A percentile compares a stretch with the other conserved stretches of the same genome.
Conservation (phyloP, 1,284 basidiomycete genomes). For the Chondrostereum purpureum region DNA sequence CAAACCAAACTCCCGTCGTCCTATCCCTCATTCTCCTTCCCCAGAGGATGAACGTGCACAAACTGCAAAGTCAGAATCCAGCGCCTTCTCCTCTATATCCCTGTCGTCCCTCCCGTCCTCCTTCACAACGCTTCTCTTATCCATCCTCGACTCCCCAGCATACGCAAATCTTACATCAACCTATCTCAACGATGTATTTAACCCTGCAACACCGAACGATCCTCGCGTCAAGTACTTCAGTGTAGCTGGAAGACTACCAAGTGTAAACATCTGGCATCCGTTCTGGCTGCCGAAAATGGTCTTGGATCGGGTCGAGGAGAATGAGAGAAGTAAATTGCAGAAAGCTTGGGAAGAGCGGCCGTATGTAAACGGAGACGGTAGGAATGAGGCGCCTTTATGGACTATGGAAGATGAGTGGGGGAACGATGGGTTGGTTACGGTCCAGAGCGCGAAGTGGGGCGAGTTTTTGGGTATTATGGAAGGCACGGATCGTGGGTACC, state of each 20-base stretch:
- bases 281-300: constrained; percentile 96
- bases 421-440: constrained; percentile 91
- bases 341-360: constrained; percentile 21
- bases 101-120: constrained; percentile 66
- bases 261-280: constrained; percentile 85
- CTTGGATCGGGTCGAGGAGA: constrained; percentile 73
- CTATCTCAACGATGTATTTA: constrained; percentile 85
- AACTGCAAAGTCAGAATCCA: constrained; percentile 20
- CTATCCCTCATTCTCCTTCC: constrained; percentile 12
- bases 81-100: constrained; percentile 24
- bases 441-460: constrained; percentile 88
- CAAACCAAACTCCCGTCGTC: constrained; percentile 21
- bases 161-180: constrained; percentile 91
- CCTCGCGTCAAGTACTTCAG: constrained; percentile 88
- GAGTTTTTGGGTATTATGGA: constrained; percentile 90
- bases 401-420: constrained; percentile 64
- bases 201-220: constrained; percentile 84
- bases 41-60: constrained; percentile 15
- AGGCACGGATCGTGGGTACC: constrained; percentile 71
- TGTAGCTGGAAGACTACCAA: constrained; percentile 73
- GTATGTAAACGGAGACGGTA: constrained; percentile 7
- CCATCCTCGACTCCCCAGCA: constrained; percentile 92
- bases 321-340: constrained; percentile 34
- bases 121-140: constrained; percentile 85
- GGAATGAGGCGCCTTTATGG: constrained; percentile 28